These are phyloP conservation scores for Davidsoniella eucalypti DNA, from an alignment of 2,329 filamentous ascomycete species.

Conservation along the genomic window DNA sequence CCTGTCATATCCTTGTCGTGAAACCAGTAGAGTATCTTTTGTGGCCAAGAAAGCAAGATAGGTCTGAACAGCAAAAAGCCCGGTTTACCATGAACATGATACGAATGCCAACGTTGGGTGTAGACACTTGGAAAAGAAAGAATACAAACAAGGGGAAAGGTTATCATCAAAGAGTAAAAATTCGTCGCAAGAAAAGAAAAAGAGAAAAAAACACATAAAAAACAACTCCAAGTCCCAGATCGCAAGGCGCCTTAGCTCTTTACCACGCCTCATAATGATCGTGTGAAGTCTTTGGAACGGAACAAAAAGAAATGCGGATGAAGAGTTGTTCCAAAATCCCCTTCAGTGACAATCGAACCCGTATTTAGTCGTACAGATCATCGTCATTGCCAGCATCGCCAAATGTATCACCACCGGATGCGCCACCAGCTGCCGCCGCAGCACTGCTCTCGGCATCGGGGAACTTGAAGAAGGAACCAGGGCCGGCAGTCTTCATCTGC, in stretches of 20 bases:
- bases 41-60: too few species aligned
- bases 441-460: slow-evolving; percentile 52
- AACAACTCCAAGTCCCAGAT: slow-evolving; percentile 10
- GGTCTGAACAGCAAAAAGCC: too few species aligned
- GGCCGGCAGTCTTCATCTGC: slow-evolving; percentile 96
- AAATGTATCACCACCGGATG: slow-evolving; percentile 47
- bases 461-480: slow-evolving; percentile 97
- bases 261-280: background rate
- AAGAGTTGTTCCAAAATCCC: background rate
- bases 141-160: slow-evolving; percentile 6
- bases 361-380: slow-evolving; percentile 61
- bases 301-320: slow-evolving; percentile 1
- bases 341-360: background rate
- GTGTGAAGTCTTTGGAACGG: too few species aligned
- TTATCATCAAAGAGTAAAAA: background rate
- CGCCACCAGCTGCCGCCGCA: slow-evolving; percentile 33
- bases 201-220: slow-evolving; percentile 1
- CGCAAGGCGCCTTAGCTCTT: slow-evolving; percentile 6
- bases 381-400: slow-evolving; percentile 87
- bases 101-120: too few species aligned
- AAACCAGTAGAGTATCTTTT: too few species aligned
- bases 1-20: too few species aligned
- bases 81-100: too few species aligned
- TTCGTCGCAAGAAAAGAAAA: slow-evolving; percentile 4
- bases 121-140: background rate